Evolutionary conservation across 164 flowering plant species (phyloP).

Genomic region (Magnolia changhungtana): DNA sequence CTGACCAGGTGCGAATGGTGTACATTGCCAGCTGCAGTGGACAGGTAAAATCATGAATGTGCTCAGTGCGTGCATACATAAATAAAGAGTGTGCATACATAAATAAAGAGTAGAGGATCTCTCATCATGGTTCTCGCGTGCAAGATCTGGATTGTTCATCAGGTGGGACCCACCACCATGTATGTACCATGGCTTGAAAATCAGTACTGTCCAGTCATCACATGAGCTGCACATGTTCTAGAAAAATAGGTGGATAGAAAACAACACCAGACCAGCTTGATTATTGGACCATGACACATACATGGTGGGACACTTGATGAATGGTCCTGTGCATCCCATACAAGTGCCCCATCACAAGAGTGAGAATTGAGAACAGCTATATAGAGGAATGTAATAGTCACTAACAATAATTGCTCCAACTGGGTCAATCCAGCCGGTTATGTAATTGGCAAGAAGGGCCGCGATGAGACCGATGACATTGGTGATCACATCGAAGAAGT

Average conservation of each 20-base stretch:
- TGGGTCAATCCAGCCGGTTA: constrained; percentile 79
- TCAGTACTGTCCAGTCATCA: not conserved
- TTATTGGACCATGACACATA: not conserved
- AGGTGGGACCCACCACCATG: not conserved
- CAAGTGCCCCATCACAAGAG: too few species aligned
- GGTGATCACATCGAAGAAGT: constrained; percentile 90
- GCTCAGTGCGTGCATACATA: not conserved
- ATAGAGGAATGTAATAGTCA: not conserved
- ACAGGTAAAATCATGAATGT: not conserved
- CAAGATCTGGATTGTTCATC: not conserved
- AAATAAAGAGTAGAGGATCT: not conserved
- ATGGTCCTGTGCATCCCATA: too few species aligned
- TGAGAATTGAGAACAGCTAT: too few species aligned
- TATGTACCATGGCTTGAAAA: not conserved
- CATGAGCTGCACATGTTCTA: not conserved
- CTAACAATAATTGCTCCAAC: constrained; percentile 91
- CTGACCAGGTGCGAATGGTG: constrained; percentile 91
- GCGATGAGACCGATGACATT: constrained; percentile 81
- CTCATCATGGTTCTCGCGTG: not conserved
- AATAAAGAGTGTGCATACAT: not conserved
- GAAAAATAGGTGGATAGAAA: not conserved
- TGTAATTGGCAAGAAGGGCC: constrained; percentile 70
- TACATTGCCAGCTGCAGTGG: constrained; percentile 79
- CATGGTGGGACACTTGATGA: too few species aligned
- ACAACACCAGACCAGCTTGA: not conserved